phyloP scores from a whole-genome alignment of 768 basidiomycete species.

The Tephrocybe sp. region DNA sequence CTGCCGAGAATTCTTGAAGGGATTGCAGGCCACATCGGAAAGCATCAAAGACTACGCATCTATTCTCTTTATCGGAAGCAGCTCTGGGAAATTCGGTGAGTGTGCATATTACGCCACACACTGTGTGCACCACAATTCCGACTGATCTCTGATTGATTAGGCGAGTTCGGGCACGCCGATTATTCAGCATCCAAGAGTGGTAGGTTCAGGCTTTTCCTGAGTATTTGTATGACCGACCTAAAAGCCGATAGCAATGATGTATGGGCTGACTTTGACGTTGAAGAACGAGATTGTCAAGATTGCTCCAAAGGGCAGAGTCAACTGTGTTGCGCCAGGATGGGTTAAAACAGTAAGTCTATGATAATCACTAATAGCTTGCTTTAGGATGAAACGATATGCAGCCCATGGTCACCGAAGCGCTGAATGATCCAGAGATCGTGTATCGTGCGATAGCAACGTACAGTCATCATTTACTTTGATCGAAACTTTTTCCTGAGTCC shows the following conservation, averaged over 20 bases:
- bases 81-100: conserved; percentile 66
- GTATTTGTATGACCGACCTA: too few relatives aligned
- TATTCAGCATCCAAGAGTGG: conserved; percentile 70
- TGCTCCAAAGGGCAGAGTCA: conserved; percentile 69
- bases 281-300: conserved; percentile 83
- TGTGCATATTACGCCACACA: not conserved
- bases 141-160: conserved; percentile 15
- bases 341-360: conserved; percentile 42
- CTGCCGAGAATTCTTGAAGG: conserved; percentile 55
- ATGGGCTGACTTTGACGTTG: conserved; percentile 61
- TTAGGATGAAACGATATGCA: conserved; percentile 8
- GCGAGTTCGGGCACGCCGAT: conserved; percentile 63
- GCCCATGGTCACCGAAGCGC: conserved; percentile 55
- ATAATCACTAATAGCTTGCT: not conserved
- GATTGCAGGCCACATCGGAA: conserved; percentile 36
- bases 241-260: conserved; percentile 77
- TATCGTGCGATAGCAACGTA: conserved; percentile 70
- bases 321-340: conserved; percentile 69
- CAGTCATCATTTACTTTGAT: too few relatives aligned
- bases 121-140: too few relatives aligned
- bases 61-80: conserved; percentile 68
- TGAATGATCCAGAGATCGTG: conserved; percentile 52
- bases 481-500: too few relatives aligned
- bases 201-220: conserved; percentile 24
- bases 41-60: conserved; percentile 51